Evolutionary conservation across 768 basidiomycete species (phyloP), one percentile per base, ranked within the genome.

Genomic region (Hygrocybe coccinea): DNA sequence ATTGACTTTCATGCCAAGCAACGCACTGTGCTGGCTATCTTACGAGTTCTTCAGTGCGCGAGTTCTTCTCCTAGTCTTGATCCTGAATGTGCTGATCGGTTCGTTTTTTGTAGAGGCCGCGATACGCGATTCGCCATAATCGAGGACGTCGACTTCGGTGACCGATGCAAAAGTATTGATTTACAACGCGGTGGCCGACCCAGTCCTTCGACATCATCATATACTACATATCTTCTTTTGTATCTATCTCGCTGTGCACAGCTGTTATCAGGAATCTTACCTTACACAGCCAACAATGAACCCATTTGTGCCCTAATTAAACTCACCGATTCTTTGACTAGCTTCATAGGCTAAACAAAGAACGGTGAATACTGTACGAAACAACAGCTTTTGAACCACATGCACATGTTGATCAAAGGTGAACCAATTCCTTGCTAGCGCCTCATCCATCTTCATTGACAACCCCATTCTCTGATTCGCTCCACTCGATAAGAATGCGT

Each of bases 31-130:
- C 72, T 99, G 95, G 97, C 76, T 95, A 68, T 95, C 93, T 52
- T 95, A 97, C 66, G 95, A 97, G 72, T 97, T 95, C 75, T 97
- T 97, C 81, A 97, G 94, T 95, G 69, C 75, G 94, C 85, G 50
- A 51, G 47, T 21, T 33, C n/a, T 34, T 52, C 19, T 37, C 55
- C 19, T 51, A 22, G 24, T 48, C 37, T 25, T 43, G 35, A 38
- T 36, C 19, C 36, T 21, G 8, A 36, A 54, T 29, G 14, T 10
- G 39, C 25, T 52, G 41, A 52, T n/a, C n/a, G n/a, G n/a, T n/a
- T n/a, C 25, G 64, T 41, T 41, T 37, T 19, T 35, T 66, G 56
- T 71, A 86, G 85, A 86, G 71, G 83, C 77, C 57, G 82, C 83
- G 35, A 86, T 86, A 72, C 82, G 85, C 64, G 51, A 57, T 25